phyloP scores from a whole-genome alignment of 2,329 filamentous ascomycete genomes.

The Penicillium oxalicum region DNA sequence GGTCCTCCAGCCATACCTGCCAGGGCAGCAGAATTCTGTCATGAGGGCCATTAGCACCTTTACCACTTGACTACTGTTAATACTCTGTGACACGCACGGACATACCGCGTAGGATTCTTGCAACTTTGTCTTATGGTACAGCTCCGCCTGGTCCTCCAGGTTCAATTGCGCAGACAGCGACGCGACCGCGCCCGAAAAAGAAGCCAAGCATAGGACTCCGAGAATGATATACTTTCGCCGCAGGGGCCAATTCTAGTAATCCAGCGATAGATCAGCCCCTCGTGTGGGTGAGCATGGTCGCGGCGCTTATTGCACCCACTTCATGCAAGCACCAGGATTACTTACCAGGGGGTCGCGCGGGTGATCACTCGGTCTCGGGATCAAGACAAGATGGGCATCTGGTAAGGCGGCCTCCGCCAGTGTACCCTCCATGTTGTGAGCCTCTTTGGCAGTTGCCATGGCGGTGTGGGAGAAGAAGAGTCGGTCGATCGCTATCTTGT shows the following conservation, averaged over 20 bases:
- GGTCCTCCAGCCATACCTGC: slow-evolving; percentile 37
- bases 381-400: slow-evolving; percentile 27
- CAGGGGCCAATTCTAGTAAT: slow-evolving; percentile 30
- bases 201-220: slow-evolving; percentile 30
- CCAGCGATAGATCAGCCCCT: neutral
- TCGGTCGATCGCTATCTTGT: neutral
- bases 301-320: neutral
- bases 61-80: neutral
- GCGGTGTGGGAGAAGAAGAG: neutral
- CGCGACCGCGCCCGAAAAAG: slow-evolving; percentile 33
- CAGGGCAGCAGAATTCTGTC: slow-evolving; percentile 33
- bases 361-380: slow-evolving; percentile 33
- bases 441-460: slow-evolving; percentile 6
- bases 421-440: slow-evolving; percentile 4
- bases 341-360: slow-evolving; percentile 32
- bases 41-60: too few relatives aligned
- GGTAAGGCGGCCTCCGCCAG: neutral
- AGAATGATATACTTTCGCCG: slow-evolving; percentile 29
- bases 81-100: neutral
- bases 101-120: slow-evolving; percentile 31
- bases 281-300: neutral
- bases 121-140: slow-evolving; percentile 30
- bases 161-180: slow-evolving; percentile 34
- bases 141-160: slow-evolving; percentile 29
- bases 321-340: neutral